A percentile compares a stretch with the other conserved stretches of the same genome.
Conservation (phyloP, 768 basidiomycete genomes). For the Lentinula raphanica region DNA sequence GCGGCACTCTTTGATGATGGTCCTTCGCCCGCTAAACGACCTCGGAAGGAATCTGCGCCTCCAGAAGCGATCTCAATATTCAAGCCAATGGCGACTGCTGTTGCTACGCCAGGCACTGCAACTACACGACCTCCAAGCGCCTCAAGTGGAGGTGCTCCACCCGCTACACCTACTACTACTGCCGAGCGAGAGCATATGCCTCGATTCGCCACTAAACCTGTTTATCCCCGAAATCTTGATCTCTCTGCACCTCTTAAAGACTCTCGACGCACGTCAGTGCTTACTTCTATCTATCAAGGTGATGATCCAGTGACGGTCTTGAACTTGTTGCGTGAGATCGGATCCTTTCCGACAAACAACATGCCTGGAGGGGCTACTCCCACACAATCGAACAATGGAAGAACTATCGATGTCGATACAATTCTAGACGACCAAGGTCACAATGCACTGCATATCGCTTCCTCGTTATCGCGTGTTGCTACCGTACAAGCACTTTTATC, state of each 20-base stretch:
- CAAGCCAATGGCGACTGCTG: constrained; percentile 17
- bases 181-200: constrained; percentile 40
- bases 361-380: constrained; percentile 19
- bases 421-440: constrained; percentile 93
- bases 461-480: constrained; percentile 70
- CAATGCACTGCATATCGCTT: constrained; percentile 89
- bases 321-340: constrained; percentile 60
- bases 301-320: constrained; percentile 64
- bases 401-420: constrained; percentile 57
- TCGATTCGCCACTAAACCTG: constrained; percentile 65
- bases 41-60: constrained; percentile 49
- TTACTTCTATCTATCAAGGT: constrained; percentile 61
- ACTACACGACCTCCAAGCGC: constrained; percentile 6
- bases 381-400: constrained; percentile 26
- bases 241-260: constrained; percentile 45
- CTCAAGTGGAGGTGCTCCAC: constrained; percentile 11
- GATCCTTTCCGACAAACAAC: constrained; percentile 21
- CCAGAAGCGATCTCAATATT: constrained; percentile 15
- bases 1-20: constrained; percentile 37
- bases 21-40: constrained; percentile 68
- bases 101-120: not conserved
- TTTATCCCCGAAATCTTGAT: constrained; percentile 47
- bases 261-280: constrained; percentile 55
- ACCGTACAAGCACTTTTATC: constrained; percentile 67
- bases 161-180: constrained; percentile 24